Evolutionary conservation across 2,329 filamentous ascomycete genomes (phyloP).

Genomic region (Elsinoe arachidis): DNA sequence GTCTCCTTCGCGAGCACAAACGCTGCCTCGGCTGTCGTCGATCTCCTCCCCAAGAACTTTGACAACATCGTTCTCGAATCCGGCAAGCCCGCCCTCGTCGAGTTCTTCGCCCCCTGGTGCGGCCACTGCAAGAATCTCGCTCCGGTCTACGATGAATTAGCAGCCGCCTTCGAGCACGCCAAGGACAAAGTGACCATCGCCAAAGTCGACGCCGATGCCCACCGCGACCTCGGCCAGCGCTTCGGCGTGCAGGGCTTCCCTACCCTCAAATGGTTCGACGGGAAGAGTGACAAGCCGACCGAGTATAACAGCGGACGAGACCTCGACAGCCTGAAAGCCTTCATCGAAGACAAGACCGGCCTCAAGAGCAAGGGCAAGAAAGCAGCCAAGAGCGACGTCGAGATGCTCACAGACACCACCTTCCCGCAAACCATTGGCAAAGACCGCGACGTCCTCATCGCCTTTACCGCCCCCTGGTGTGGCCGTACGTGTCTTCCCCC

Average conservation of each 20-base stretch:
- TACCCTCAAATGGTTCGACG: conserved; percentile 95
- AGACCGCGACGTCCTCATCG: conserved; percentile 84
- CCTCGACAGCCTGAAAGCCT: conserved; percentile 71
- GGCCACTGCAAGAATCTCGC: conserved; percentile 98
- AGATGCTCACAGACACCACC: conserved; percentile 67
- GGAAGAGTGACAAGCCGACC: conserved; percentile 73
- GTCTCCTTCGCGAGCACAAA: conserved; percentile 44
- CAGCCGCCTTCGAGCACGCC: conserved; percentile 60
- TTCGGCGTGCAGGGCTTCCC: conserved; percentile 93
- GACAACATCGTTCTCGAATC: conserved; percentile 81
- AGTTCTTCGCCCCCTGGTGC: conserved; percentile 98
- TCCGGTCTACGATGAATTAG: conserved; percentile 89
- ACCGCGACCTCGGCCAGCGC: conserved; percentile 73
- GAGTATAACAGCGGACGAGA: conserved; percentile 86
- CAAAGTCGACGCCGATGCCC: conserved; percentile 90
- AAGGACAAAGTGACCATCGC: conserved; percentile 75
- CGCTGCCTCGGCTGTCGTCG: conserved; percentile 75
- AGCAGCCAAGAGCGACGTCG: conserved; percentile 63
- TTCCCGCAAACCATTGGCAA: conserved; percentile 72
- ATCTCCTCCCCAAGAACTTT: conserved; percentile 85
- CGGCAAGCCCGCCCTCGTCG: conserved; percentile 89
- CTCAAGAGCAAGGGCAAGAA: conserved; percentile 69
- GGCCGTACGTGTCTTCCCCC: conserved; percentile 64
- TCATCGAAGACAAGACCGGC: conserved; percentile 80
- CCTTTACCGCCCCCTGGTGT: conserved; percentile 98